Conservation (phyloP, 2,329 filamentous ascomycete genomes). For the Fusarium sp. region DNA sequence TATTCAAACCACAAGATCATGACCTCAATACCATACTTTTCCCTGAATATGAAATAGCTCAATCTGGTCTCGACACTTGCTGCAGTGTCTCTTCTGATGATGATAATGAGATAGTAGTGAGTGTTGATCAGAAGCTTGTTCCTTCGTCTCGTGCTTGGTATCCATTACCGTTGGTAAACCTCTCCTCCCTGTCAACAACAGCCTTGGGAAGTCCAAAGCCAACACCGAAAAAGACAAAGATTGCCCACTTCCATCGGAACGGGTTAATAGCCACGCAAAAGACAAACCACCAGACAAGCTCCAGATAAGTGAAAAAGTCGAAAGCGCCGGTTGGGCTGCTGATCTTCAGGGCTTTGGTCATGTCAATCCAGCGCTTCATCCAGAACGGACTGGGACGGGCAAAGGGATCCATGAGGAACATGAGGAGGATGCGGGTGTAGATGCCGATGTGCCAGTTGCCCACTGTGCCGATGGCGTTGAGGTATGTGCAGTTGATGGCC, state of each 20-base stretch:
- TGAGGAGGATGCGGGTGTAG: conserved; percentile 85
- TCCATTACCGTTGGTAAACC: conserved; percentile 50
- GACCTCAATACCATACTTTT: not conserved
- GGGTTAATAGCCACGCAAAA: conserved; percentile 85
- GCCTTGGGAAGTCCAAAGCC: conserved; percentile 73
- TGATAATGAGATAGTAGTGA: not conserved
- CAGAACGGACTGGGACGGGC: conserved; percentile 76
- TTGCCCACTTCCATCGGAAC: conserved; percentile 90
- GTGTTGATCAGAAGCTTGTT: conserved; percentile 19
- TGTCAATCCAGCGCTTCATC: conserved; percentile 90
- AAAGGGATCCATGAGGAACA: conserved; percentile 85
- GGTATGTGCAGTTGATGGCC: conserved; percentile 85
- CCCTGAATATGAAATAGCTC: not conserved
- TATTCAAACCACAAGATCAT: not conserved
- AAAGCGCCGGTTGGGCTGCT: conserved; percentile 80
- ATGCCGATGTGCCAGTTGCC: conserved; percentile 91
- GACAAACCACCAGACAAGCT: conserved; percentile 86
- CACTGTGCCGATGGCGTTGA: conserved; percentile 82
- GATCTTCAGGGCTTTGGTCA: conserved; percentile 78
- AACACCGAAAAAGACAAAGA: conserved; percentile 84
- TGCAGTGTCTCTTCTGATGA: not conserved
- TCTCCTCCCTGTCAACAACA: conserved; percentile 75
- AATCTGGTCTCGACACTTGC: not conserved
- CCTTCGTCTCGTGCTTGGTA: conserved; percentile 33
- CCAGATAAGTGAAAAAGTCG: conserved; percentile 90